phyloP scores from a whole-genome alignment of 805 yeast species.

The Candida ponderosae region DNA sequence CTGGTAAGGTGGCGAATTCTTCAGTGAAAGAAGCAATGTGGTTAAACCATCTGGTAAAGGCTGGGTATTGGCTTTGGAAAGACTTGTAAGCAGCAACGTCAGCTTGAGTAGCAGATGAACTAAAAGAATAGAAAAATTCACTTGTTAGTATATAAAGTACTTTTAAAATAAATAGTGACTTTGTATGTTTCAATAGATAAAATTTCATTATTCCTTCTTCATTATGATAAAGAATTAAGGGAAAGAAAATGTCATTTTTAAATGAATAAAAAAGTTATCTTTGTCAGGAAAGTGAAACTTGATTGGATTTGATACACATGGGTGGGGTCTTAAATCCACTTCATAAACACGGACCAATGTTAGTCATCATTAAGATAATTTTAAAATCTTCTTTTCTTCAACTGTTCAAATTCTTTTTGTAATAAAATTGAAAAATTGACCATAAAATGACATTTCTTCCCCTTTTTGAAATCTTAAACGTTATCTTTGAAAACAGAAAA shows the following conservation, averaged over 20 bases:
- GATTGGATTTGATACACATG: slow-evolving; percentile 72
- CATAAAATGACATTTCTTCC: no score
- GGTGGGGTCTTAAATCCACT: slow-evolving; percentile 94
- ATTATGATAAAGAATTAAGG: background rate
- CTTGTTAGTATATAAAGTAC: slow-evolving; percentile 9
- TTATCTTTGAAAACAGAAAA: no score
- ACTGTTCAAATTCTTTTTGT: background rate
- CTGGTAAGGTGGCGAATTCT: slow-evolving; percentile 77
- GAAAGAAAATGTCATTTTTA: background rate
- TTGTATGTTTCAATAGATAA: no score
- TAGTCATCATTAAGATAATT: slow-evolving; percentile 48
- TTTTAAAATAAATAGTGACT: background rate
- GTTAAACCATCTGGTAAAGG: slow-evolving; percentile 97
- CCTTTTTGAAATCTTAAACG: no score
- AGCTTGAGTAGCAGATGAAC: slow-evolving; percentile 89
- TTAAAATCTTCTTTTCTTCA: background rate
- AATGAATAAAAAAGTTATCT: background rate
- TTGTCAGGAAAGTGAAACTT: slow-evolving; percentile 34
- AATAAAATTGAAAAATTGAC: background rate
- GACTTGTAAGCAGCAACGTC: slow-evolving; percentile 93
- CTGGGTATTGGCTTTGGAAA: slow-evolving; percentile 86
- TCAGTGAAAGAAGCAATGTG: slow-evolving; percentile 92
- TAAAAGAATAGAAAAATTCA: slow-evolving; percentile 18
- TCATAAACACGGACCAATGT: slow-evolving; percentile 96
- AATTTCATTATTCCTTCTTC: background rate